phyloP scores from a whole-genome alignment of 768 basidiomycete species.

The Amanita jacksonii region DNA sequence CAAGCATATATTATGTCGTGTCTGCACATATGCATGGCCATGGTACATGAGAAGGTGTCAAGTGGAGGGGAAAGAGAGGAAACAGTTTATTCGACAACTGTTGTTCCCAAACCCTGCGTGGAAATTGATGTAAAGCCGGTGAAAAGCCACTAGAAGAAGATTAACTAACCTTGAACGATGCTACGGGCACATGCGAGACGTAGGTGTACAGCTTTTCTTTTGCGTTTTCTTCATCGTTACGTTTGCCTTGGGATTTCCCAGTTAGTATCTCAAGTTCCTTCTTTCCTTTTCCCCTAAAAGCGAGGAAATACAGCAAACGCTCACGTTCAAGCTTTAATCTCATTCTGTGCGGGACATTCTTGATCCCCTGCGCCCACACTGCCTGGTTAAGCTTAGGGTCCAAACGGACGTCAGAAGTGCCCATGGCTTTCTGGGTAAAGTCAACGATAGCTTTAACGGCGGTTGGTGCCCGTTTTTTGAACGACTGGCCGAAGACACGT shows the following conservation, averaged over 20 bases:
- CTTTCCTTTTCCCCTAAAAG: not conserved
- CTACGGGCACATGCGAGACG: slow-evolving; percentile 71
- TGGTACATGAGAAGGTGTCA: too few species aligned
- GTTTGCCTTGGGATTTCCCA: slow-evolving; percentile 60
- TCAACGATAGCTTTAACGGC: slow-evolving; percentile 90
- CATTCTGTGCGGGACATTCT: slow-evolving; percentile 86
- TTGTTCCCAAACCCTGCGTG: slow-evolving; percentile 2
- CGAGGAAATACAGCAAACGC: slow-evolving; percentile 10
- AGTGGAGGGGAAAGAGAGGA: too few species aligned
- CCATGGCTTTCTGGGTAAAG: slow-evolving; percentile 94
- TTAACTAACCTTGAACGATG: slow-evolving; percentile 70
- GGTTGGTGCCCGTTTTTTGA: slow-evolving; percentile 97
- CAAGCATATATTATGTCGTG: too few species aligned
- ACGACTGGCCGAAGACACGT: slow-evolving; percentile 81
- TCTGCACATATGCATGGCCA: too few species aligned
- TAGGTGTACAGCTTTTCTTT: slow-evolving; percentile 97
- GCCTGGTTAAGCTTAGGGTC: slow-evolving; percentile 97
- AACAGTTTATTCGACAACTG: slow-evolving; percentile 2
- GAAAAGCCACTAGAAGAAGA: not conserved
- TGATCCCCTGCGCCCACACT: slow-evolving; percentile 90
- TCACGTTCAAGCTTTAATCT: slow-evolving; percentile 89
- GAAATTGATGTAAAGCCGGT: not conserved
- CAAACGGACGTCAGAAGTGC: slow-evolving; percentile 86
- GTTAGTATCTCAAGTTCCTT: slow-evolving; percentile 4
- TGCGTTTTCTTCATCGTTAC: slow-evolving; percentile 98